These are phyloP conservation scores for Aspergillaceae sp. DNA, from an alignment of 2,329 filamentous ascomycete species.

Conservation along the genomic window DNA sequence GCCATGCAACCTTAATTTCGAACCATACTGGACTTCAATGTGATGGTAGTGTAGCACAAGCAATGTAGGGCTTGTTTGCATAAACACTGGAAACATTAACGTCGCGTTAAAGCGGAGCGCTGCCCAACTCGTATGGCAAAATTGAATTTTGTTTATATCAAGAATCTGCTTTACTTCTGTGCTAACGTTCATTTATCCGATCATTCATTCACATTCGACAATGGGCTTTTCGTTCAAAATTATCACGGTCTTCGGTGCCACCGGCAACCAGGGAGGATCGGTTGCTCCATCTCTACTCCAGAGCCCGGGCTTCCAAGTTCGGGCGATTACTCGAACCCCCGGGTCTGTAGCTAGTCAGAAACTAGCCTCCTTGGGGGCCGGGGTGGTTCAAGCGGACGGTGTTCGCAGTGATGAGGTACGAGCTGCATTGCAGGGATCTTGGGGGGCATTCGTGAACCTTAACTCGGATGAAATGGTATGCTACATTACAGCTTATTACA, in stretches of 20 bases:
- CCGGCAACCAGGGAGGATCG: conserved; percentile 19
- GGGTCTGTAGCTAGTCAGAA: conserved; percentile 11
- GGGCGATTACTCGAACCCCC: conserved; percentile 20
- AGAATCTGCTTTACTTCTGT: too few species aligned
- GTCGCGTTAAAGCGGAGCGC: too few species aligned
- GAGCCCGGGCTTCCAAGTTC: conserved; percentile 15
- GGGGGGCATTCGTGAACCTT: conserved; percentile 17
- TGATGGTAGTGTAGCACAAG: too few species aligned
- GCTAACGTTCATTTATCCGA: too few species aligned
- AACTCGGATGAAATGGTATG: conserved; percentile 16
- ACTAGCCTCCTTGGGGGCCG: conserved; percentile 14
- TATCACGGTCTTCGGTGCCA: conserved; percentile 12
- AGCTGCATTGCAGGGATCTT: conserved; percentile 12
- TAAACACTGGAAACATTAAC: too few species aligned
- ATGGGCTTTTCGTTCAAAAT: background rate
- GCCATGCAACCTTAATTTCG: too few species aligned
- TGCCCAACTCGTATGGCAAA: too few species aligned
- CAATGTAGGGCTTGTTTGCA: too few species aligned
- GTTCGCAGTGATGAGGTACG: conserved; percentile 13
- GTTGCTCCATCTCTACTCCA: conserved; percentile 19
- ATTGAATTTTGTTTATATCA: too few species aligned
- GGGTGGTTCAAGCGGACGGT: conserved; percentile 16
- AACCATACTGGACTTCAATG: too few species aligned
- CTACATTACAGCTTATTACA: too few species aligned
- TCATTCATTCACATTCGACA: too few species aligned